Evolutionary conservation across 495 filamentous ascomycete genomes (phyloP).

Genomic region (Penicillium salamii): DNA sequence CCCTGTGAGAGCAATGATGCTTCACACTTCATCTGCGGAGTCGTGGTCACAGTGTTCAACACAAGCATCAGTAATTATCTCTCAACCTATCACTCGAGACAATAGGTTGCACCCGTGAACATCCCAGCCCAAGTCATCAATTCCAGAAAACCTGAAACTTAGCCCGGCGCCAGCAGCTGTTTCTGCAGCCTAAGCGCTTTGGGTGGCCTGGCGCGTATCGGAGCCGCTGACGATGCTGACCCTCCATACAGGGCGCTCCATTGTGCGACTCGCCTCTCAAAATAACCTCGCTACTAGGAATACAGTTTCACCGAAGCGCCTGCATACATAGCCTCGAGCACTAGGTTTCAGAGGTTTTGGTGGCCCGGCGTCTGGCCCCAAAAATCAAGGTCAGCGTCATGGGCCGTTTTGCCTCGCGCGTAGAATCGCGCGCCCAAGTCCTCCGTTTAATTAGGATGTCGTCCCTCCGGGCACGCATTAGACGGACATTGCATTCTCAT

Average conservation of each 20-base stretch:
- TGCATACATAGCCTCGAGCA: conserved; percentile 20
- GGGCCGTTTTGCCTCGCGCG: conserved; percentile 15
- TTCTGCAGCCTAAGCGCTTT: conserved; percentile 22
- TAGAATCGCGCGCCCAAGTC: conserved; percentile 9
- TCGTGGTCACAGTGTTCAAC: too few species aligned
- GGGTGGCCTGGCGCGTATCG: conserved; percentile 39
- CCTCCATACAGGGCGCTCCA: conserved; percentile 26
- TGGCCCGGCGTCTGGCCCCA: conserved; percentile 5
- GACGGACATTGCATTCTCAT: conserved; percentile 7
- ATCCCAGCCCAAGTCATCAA: not conserved
- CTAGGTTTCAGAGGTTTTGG: conserved; percentile 25
- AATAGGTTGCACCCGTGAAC: too few species aligned
- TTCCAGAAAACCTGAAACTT: conserved; percentile 14
- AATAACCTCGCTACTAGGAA: not conserved
- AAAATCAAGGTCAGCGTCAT: conserved; percentile 13
- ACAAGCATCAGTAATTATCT: not conserved
- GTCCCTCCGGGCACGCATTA: not conserved
- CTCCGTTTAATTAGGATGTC: conserved; percentile 18
- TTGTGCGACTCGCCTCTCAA: conserved; percentile 5
- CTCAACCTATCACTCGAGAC: not conserved
- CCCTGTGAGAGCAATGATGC: too few species aligned
- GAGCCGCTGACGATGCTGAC: conserved; percentile 11
- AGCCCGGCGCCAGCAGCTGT: not conserved
- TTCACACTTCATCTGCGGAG: too few species aligned
- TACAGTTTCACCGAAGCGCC: conserved; percentile 40